Conservation (phyloP, 371 early-diverging fungal species). For the Mortierella sp. region DNA sequence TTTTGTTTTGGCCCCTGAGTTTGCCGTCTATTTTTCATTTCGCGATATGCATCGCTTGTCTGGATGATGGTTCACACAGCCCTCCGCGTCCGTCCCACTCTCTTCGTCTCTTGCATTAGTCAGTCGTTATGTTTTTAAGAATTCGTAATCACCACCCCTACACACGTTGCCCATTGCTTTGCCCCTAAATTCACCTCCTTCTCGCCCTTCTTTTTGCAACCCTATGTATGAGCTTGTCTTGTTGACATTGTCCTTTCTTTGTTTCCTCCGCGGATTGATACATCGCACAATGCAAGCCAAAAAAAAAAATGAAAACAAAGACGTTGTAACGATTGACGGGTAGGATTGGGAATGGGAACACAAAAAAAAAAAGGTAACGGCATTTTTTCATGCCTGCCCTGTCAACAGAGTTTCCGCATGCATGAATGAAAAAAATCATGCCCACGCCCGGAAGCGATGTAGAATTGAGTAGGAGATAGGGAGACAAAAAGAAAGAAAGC, state of each 20-base stretch:
- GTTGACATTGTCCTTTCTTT: background rate
- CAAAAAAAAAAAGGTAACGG: background rate
- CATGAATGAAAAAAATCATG: constrained; percentile 2
- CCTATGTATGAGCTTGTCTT: background rate
- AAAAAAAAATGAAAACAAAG: background rate
- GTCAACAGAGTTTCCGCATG: background rate
- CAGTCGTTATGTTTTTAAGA: background rate
- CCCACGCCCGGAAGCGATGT: background rate
- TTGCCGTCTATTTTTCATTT: background rate
- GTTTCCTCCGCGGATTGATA: background rate
- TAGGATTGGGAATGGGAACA: background rate
- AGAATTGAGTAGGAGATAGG: too few species aligned
- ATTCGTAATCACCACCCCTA: background rate
- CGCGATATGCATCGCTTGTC: background rate
- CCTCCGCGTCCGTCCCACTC: background rate
- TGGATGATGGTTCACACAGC: background rate
- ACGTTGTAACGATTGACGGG: background rate
- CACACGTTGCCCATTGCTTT: background rate
- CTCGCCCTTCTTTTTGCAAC: background rate
- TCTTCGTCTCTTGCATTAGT: background rate
- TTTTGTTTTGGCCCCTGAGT: background rate
- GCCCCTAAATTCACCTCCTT: background rate
- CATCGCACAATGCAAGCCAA: background rate
- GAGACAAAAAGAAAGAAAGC: background rate
- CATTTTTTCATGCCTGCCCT: background rate